Evolutionary conservation across 176 grass and related monocot genomes (phyloP).

Genomic region (Ensete glaucum): DNA sequence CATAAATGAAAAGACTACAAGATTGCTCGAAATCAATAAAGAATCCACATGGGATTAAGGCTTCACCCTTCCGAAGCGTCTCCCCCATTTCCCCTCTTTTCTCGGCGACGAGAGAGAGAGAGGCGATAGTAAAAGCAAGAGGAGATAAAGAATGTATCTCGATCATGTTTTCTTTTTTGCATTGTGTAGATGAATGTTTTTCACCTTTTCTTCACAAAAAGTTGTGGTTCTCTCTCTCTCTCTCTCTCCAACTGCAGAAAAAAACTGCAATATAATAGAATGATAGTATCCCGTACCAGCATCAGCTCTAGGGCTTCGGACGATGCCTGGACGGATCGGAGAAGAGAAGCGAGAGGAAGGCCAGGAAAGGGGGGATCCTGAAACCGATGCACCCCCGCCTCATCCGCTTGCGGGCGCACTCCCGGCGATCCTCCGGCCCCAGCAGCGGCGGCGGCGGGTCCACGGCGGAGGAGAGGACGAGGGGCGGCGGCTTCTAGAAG

Average conservation of each 20-base stretch:
- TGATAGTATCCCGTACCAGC: too few species aligned
- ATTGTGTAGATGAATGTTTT: too few species aligned
- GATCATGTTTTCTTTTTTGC: too few species aligned
- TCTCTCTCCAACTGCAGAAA: too few species aligned
- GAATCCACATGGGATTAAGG: background rate
- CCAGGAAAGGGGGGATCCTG: too few species aligned
- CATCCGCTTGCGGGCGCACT: constrained; percentile 27
- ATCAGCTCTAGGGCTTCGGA: too few species aligned
- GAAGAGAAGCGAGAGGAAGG: too few species aligned
- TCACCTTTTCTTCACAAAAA: too few species aligned
- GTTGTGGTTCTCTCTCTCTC: too few species aligned
- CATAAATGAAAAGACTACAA: background rate
- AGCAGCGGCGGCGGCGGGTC: constrained; percentile 38
- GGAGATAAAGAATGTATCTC: too few species aligned
- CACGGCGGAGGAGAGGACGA: constrained; percentile 38
- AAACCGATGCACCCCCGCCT: background rate
- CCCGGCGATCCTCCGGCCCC: constrained; percentile 32
- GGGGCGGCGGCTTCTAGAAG: constrained; percentile 62
- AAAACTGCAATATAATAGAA: too few species aligned
- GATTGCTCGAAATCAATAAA: background rate
- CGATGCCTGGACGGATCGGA: too few species aligned
- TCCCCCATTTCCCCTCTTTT: constrained; percentile 1
- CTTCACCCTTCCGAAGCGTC: background rate
- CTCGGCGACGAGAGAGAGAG: background rate
- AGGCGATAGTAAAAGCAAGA: background rate